Conservation (phyloP, 345 rosid species). For the Toxicodendron radicans region DNA sequence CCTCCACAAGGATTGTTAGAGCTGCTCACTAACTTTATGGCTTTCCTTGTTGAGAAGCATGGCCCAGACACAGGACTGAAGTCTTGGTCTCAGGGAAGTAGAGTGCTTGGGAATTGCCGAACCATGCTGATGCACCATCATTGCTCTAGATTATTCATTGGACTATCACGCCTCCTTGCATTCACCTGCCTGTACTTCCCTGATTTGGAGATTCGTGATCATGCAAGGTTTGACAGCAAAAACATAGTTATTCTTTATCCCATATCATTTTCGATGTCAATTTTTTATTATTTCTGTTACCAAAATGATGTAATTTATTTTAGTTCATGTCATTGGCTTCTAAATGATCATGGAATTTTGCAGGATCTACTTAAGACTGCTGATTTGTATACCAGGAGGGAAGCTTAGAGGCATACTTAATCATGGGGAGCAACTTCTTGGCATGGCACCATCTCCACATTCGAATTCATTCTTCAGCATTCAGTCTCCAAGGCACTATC, state of each 20-base stretch:
- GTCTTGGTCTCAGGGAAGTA: constrained; percentile 92
- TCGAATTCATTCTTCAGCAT: constrained; percentile 62
- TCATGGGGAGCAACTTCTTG: constrained; percentile 61
- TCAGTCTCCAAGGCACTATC: constrained; percentile 61
- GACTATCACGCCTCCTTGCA: constrained; percentile 80
- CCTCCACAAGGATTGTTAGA: constrained; percentile 72
- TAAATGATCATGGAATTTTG: constrained; percentile 25
- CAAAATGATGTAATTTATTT: background rate
- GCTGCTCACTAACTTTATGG: constrained; percentile 60
- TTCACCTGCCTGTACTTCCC: constrained; percentile 89
- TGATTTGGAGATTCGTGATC: constrained; percentile 92
- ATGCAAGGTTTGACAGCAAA: constrained; percentile 60
- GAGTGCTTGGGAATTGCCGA: constrained; percentile 86
- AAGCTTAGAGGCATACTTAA: constrained; percentile 69
- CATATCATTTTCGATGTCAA: background rate
- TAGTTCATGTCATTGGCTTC: constrained; percentile 4
- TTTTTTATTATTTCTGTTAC: background rate
- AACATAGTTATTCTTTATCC: constrained; percentile 9
- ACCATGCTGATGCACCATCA: constrained; percentile 82
- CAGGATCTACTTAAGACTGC: constrained; percentile 92
- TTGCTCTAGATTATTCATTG: constrained; percentile 82
- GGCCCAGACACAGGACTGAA: constrained; percentile 62
- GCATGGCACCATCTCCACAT: constrained; percentile 68
- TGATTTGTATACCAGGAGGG: constrained; percentile 79
- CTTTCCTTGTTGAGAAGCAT: constrained; percentile 66